Percentiles rank a stretch among this genome's conserved stretches.
phyloP scores from a whole-genome alignment of 495 filamentous ascomycete genomes.

The Hypoxylon fragiforme region DNA sequence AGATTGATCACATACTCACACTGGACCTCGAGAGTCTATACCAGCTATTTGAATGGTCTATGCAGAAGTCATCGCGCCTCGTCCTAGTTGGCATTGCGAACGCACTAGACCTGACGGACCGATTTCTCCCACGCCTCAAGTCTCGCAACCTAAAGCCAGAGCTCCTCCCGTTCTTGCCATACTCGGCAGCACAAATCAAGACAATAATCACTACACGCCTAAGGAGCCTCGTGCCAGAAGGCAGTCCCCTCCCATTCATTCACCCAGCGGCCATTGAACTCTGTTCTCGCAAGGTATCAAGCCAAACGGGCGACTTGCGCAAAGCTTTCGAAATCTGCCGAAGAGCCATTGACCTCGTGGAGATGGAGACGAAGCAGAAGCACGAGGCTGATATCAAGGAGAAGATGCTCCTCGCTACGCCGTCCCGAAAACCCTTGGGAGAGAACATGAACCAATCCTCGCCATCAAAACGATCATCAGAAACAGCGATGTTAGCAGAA shows the following conservation, averaged over 20 bases:
- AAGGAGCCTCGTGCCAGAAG: slow-evolving; percentile 64
- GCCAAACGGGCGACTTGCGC: slow-evolving; percentile 89
- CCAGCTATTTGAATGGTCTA: slow-evolving; percentile 90
- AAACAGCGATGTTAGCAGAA: slow-evolving; percentile 40
- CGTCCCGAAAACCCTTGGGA: slow-evolving; percentile 47
- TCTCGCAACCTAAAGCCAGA: slow-evolving; percentile 86
- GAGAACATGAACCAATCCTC: slow-evolving; percentile 52
- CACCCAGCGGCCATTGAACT: slow-evolving; percentile 92
- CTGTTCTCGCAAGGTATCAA: slow-evolving; percentile 89
- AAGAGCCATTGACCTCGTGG: slow-evolving; percentile 84
- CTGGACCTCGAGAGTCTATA: slow-evolving; percentile 86
- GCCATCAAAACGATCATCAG: slow-evolving; percentile 51
- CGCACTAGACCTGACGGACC: slow-evolving; percentile 91
- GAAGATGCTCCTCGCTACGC: slow-evolving; percentile 50
- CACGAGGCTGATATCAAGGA: slow-evolving; percentile 58
- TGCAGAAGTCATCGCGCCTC: slow-evolving; percentile 74
- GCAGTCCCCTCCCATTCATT: slow-evolving; percentile 78
- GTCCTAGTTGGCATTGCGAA: slow-evolving; percentile 93
- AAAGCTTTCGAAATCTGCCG: slow-evolving; percentile 95
- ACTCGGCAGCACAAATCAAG: slow-evolving; percentile 86
- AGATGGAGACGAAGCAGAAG: slow-evolving; percentile 75
- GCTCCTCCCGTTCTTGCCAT: slow-evolving; percentile 89
- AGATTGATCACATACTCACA: slow-evolving; percentile 90
- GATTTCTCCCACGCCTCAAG: slow-evolving; percentile 92
- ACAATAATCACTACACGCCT: slow-evolving; percentile 83